phyloP scores from a whole-genome alignment of 2,329 filamentous ascomycete genomes.

The Fusarium albidum region DNA sequence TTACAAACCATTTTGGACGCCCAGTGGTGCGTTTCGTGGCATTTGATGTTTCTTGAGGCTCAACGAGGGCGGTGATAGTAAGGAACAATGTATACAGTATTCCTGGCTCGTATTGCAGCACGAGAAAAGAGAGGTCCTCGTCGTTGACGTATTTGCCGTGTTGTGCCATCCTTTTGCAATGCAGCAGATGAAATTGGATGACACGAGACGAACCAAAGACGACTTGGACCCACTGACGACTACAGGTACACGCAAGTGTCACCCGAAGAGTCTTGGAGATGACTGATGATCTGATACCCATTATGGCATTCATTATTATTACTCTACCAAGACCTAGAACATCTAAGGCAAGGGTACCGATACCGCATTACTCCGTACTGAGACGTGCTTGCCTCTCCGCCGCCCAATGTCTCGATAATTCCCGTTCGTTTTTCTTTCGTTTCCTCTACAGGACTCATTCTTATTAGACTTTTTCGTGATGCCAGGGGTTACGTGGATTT shows the following conservation, averaged over 20 bases:
- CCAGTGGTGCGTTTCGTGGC: constrained; percentile 3
- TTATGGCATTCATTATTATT: no score
- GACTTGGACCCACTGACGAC: no score
- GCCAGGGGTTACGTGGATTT: constrained; percentile 32
- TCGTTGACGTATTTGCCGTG: neutral
- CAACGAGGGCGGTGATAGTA: neutral
- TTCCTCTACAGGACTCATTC: neutral
- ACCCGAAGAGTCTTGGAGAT: no score
- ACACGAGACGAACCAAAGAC: neutral
- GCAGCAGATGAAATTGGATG: constrained; percentile 7
- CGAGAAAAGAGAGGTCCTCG: neutral
- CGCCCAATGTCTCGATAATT: neutral
- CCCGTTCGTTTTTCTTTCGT: neutral
- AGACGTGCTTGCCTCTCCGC: neutral
- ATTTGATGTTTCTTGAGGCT: neutral
- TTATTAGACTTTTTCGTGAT: constrained; percentile 8
- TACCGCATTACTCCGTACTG: neutral
- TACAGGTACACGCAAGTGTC: no score
- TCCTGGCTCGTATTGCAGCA: neutral
- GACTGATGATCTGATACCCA: no score
- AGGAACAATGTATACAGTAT: constrained; percentile 1
- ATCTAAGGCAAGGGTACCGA: neutral
- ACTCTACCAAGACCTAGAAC: neutral
- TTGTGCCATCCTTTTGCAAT: constrained; percentile 9
- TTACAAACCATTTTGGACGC: neutral